Percentiles rank a stretch among this genome's conserved stretches.
These are phyloP conservation scores for Gautieria morchelliformis DNA, from an alignment of 768 basidiomycete species.

Conservation along the genomic window DNA sequence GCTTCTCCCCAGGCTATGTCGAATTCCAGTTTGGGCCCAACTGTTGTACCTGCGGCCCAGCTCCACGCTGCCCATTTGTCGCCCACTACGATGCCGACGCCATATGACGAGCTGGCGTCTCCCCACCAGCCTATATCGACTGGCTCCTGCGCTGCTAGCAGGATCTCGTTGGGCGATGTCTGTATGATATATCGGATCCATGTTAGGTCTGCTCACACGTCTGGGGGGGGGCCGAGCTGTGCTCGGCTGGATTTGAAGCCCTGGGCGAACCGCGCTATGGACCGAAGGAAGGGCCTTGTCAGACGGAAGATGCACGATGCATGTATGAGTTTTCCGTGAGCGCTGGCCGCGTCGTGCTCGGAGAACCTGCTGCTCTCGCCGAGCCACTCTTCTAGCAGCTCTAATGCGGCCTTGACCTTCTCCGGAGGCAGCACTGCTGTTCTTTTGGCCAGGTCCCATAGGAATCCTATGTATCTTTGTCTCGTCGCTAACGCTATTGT, in stretches of 20 bases:
- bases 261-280: slow-evolving; percentile 14
- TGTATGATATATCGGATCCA: slow-evolving; percentile 12
- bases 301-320: slow-evolving; percentile 19
- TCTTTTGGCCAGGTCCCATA: slow-evolving; percentile 22
- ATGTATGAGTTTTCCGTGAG: slow-evolving; percentile 26
- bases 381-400: slow-evolving; percentile 11
- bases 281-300: slow-evolving; percentile 19
- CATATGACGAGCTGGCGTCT: slow-evolving; percentile 26
- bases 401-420: slow-evolving; percentile 15
- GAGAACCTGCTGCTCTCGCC: not conserved
- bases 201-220: slow-evolving; percentile 14
- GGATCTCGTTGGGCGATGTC: not conserved
- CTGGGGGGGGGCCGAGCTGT: slow-evolving; percentile 3
- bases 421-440: slow-evolving; percentile 17
- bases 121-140: slow-evolving; percentile 25
- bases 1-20: slow-evolving; percentile 28
- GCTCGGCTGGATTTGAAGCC: slow-evolving; percentile 14
- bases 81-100: slow-evolving; percentile 25
- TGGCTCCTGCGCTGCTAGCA: slow-evolving; percentile 6
- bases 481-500: slow-evolving; percentile 10
- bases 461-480: slow-evolving; percentile 25
- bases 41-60: slow-evolving; percentile 18
- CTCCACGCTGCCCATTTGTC: no score
- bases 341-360: slow-evolving; percentile 14
- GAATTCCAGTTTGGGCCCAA: slow-evolving; percentile 15